Base-by-base conservation (phyloP, 192 early-diverging fungal species). In the Backusella westeae region DNA sequence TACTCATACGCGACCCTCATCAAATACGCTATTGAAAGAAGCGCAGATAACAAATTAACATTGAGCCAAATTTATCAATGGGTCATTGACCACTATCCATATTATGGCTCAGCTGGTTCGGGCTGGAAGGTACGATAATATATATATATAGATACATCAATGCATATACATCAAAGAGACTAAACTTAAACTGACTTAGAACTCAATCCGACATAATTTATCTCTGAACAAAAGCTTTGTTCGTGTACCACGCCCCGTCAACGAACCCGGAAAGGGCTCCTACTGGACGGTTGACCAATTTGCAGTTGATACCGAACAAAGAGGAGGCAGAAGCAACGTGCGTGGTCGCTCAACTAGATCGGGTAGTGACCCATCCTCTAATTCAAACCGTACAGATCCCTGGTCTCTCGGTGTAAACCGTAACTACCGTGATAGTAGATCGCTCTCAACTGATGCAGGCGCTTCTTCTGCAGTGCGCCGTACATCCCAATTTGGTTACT, bases 141-240 rank as follows among this genome's bases (percentile, higher is more conserved):
- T 8, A 66, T 66, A 29, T 75, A 8, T 67, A 75, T 42, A 69
- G 23, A n/a, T 44, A 34, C 23, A 29, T 34, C 19, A 49, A 35
- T 69, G 42, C 44, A 69, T 53, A 41, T 26, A 35, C 12, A 69
- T 68, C 9, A 35, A 41, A 39, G 17, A 67, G 23, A 7, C 42
- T 67, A 36, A 52, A 69, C 44, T 56, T 42, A 74, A 26, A 17
- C 19, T 46, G 29, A 67, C 12, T 87, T 89, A 93, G 91, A 96
- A 96, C 74, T 96, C 94, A 9, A 91, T 96, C 70, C 88, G 94
- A 34, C 94, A 96, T 80, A 95, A 95, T 80, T 78, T 96, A 42
- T 92, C 91, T 6, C 86, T 95, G 41, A 95, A 95, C 80, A 93
- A 92, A 72, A 85, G 83, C n/a, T 96, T 96, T 85, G 87, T 93